Base-by-base conservation (phyloP, 495 filamentous ascomycete genomes). In the Aspergillus diversus region DNA sequence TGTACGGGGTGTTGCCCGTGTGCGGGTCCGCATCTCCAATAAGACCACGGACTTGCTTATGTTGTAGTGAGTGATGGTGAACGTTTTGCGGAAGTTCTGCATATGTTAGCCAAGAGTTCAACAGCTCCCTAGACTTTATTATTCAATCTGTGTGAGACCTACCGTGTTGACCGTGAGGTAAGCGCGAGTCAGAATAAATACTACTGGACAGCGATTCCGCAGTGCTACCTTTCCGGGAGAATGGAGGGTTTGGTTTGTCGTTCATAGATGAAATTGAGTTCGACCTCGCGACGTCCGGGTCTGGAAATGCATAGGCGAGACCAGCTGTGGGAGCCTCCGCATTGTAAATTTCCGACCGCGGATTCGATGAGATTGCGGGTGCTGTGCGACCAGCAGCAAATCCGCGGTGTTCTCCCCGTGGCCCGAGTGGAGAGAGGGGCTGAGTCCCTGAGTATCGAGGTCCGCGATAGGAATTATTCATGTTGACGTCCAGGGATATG, bases 301-400 rank as follows among this genome's bases (percentile, higher is more conserved):
- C 90, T 0, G 90, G 90, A 69, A 93, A 92, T 39, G 90, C 90
- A 78, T 91, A 93, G 0, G 90, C 88, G 70, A 92, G 87, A 74
- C 90, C 90, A 63, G 90, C 91, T 15, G 89, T 92, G 8, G 90
- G 90, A 55, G 91, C 88, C 57, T 90, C 89, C 4, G 90, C 90
- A 61, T 90, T 88, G 61, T 91, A 91, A 67, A 92, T 90, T 51
- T 87, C 88, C 48, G 87, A 87, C n/a, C 84, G 86, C 13, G 90
- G 87, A 57, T 91, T 91, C 11, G 89, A 89, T 1, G 86, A 90
- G 62, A 93, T 93, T 6, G 88, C 83, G 11, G 90, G 90, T 3
- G 90, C 90, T 4, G 89, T 90, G 61, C 87, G 71, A 65, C 79
- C 75, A 77, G 87, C 71, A 66, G 78, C 69, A 73, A 82, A 74